Percentiles rank a stretch among this genome's conserved stretches.
Evolutionary conservation across 345 rosid species (phyloP).

Genomic region (Clausena lansium): DNA sequence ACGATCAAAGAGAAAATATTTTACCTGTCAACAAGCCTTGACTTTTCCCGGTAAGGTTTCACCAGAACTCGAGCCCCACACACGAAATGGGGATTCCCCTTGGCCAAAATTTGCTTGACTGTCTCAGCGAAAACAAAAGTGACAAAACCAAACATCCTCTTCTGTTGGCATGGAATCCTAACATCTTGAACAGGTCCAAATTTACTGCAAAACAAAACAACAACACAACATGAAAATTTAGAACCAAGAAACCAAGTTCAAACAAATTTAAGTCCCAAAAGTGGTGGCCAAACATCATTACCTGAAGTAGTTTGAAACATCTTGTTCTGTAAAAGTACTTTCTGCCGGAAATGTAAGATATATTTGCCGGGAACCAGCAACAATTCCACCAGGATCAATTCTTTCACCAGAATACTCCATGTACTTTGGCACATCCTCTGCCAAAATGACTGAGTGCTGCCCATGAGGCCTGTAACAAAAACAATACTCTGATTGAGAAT

Average conservation of each 20-base stretch:
- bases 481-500: background rate
- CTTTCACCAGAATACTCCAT: conserved; percentile 51
- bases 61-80: conserved; percentile 96
- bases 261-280: background rate
- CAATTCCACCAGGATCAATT: conserved; percentile 55
- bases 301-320: conserved; percentile 85
- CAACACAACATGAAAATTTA: background rate
- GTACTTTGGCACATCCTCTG: conserved; percentile 76
- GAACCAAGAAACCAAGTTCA: background rate
- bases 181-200: conserved; percentile 93
- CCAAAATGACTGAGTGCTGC: conserved; percentile 84
- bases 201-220: conserved; percentile 42
- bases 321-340: conserved; percentile 78
- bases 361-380: conserved; percentile 77
- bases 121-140: conserved; percentile 70
- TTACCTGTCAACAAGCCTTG: conserved; percentile 65
- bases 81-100: conserved; percentile 93
- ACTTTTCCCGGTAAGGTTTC: conserved; percentile 92
- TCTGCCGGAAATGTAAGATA: conserved; percentile 96
- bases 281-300: conserved; percentile 8
- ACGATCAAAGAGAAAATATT: background rate
- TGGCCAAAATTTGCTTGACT: conserved; percentile 64
- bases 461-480: conserved; percentile 79
- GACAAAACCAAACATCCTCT: conserved; percentile 96
- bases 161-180: conserved; percentile 92